Evolutionary conservation across 2,329 filamentous ascomycete species (phyloP).

Genomic region (Capronia americana): DNA sequence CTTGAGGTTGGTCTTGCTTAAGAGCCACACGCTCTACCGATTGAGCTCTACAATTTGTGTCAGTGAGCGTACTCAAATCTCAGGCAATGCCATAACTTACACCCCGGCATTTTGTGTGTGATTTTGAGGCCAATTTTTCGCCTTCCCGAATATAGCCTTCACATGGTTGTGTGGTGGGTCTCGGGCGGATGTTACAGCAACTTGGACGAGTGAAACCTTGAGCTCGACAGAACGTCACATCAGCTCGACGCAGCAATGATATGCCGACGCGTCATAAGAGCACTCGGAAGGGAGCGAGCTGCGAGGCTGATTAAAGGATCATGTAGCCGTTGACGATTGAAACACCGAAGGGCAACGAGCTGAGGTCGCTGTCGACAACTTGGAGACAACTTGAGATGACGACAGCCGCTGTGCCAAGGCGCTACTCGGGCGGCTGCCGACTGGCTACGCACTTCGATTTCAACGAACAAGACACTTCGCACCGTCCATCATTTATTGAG

Average conservation of each 20-base stretch:
- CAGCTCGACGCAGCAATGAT: not conserved
- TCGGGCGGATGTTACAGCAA: not conserved
- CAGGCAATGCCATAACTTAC: not conserved
- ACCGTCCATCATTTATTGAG: not conserved
- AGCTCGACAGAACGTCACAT: not conserved
- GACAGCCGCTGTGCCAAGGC: not conserved
- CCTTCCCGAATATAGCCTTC: not conserved
- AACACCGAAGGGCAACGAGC: not conserved
- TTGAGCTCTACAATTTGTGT: not conserved
- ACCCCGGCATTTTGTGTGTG: constrained; percentile 11
- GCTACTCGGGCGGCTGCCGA: not conserved
- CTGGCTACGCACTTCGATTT: not conserved
- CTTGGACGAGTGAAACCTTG: not conserved
- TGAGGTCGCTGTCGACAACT: not conserved
- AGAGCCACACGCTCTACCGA: constrained; percentile 15
- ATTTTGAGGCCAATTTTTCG: constrained; percentile 3
- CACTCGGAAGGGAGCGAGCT: not conserved
- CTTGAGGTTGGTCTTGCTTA: constrained; percentile 11
- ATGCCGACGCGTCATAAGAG: too few species aligned
- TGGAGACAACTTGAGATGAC: not conserved
- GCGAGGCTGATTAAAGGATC: not conserved
- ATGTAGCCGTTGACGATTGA: not conserved
- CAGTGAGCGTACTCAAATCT: not conserved
- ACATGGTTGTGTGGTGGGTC: not conserved
- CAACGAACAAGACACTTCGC: not conserved